Base-by-base conservation (phyloP, 1,284 basidiomycete genomes). In the Cutaneotrichosporon arboriforme region DNA sequence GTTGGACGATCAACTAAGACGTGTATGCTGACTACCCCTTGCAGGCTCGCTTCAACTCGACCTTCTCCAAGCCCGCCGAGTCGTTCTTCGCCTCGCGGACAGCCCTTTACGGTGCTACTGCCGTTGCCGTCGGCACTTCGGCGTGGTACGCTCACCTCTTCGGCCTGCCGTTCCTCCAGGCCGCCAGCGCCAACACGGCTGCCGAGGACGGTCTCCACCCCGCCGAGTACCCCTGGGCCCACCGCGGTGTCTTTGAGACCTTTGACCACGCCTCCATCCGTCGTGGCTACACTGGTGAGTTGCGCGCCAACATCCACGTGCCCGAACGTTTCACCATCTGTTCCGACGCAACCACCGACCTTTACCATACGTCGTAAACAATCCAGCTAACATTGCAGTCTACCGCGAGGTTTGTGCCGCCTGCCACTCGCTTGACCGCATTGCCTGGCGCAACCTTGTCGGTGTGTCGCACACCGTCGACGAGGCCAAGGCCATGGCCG, bases 401-500 rank as follows among this genome's bases (percentile, higher is more conserved):
- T 99, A 99, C 81, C 90, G 92, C 58, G 94, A 98, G 79, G 96
- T 99, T 55, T 98, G 96, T 76, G 88, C 94, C 7, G 90, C 96
- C 15, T 99, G 96, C 78, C 96, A 99, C 77, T 98, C 96, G 44
- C 85, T 99, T 57, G 90, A 98, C 80, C 91, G 96, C 68, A 93
- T 98, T 73, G 96, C 96, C 59, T 99, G 96, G 96, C 90, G 96
- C 73, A 99, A 98, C 80, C 81, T 99, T 57, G 96, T 99, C 65
- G 96, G 92, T 72, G 90, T 97, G 55, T 97, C 92, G 36, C 96
- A 98, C 79, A 90, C 87, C 59, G 94, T 82, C 47, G 90, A 94
- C 65, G 94, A 99, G 78, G 83, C 81, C 60, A 90, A 90, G 77
- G 81, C 81, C 9, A 85, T 98, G 87, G 94, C 96, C 34, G 93